Conservation (phyloP, 208 protist species). For the Trypanosoma melophagium region DNA sequence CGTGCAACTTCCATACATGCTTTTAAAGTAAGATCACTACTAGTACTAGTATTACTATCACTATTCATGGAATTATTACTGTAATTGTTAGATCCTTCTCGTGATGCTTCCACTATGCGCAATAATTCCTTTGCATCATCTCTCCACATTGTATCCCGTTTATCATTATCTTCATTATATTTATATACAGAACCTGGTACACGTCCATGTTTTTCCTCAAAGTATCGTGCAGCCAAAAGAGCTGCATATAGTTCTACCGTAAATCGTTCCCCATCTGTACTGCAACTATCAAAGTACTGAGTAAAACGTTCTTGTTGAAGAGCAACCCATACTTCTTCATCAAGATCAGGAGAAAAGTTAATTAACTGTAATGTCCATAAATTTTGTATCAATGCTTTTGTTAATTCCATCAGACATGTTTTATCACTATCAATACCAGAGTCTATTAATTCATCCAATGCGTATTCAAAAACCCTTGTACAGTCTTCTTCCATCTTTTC, state of each 20-base stretch:
- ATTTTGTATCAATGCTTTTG: constrained; percentile 34
- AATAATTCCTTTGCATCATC: constrained; percentile 20
- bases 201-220: constrained; percentile 26
- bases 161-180: not conserved
- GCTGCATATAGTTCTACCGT: constrained; percentile 23
- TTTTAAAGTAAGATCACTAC: constrained; percentile 7
- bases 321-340: not conserved
- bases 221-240: constrained; percentile 15
- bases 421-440: not conserved
- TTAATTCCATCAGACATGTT: not conserved
- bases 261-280: constrained; percentile 7
- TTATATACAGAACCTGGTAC: constrained; percentile 8
- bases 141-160: constrained; percentile 11
- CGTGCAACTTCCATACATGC: constrained; percentile 72
- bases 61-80: too few species aligned
- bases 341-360: constrained; percentile 24
- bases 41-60: too few species aligned
- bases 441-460: constrained; percentile 23
- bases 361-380: constrained; percentile 45
- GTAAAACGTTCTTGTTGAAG: constrained; percentile 5
- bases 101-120: constrained; percentile 6
- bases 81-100: not conserved
- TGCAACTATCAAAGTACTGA: constrained; percentile 13
- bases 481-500: constrained; percentile 58
- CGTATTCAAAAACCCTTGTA: constrained; percentile 28